Evolutionary conservation across 2,329 filamentous ascomycete species (phyloP).

Genomic region (Ambrosiella xylebori): DNA sequence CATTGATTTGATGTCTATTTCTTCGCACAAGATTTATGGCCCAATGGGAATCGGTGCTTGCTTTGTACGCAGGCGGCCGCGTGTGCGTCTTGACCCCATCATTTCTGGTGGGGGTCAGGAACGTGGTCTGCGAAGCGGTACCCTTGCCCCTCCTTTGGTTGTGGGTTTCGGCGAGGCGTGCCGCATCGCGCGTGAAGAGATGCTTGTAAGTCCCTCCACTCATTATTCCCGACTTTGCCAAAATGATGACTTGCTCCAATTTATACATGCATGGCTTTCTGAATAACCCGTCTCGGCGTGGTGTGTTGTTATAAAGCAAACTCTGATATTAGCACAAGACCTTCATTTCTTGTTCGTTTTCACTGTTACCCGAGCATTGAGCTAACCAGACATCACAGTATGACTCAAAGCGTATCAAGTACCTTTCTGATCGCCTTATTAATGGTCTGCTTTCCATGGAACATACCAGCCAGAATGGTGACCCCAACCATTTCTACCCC

Average conservation of each 20-base stretch:
- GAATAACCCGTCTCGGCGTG: constrained; percentile 48
- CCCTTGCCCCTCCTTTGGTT: constrained; percentile 70
- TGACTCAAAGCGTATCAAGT: constrained; percentile 68
- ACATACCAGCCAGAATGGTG: constrained; percentile 83
- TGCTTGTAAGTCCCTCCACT: constrained; percentile 50
- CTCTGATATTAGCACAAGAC: constrained; percentile 33
- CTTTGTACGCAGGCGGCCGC: constrained; percentile 79
- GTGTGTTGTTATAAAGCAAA: constrained; percentile 48
- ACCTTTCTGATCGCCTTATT: constrained; percentile 66
- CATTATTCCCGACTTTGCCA: constrained; percentile 12
- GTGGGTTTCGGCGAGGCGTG: constrained; percentile 95
- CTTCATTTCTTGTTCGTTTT: constrained; percentile 4
- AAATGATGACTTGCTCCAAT: constrained; percentile 57
- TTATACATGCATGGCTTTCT: constrained; percentile 79
- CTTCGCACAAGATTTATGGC: constrained; percentile 95
- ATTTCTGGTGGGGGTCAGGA: constrained; percentile 96
- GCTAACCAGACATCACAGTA: constrained; percentile 44
- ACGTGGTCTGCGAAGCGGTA: constrained; percentile 84
- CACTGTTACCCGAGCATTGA: constrained; percentile 1
- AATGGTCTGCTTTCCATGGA: constrained; percentile 75
- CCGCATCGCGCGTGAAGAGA: constrained; percentile 75
- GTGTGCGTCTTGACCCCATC: constrained; percentile 86
- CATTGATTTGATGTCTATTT: constrained; percentile 96
- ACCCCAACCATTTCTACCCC: constrained; percentile 68
- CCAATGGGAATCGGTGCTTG: constrained; percentile 95